Evolutionary conservation across 2,329 filamentous ascomycete genomes (phyloP), one percentile per base, ranked within the genome.

Genomic region (Calonectria honghensis): DNA sequence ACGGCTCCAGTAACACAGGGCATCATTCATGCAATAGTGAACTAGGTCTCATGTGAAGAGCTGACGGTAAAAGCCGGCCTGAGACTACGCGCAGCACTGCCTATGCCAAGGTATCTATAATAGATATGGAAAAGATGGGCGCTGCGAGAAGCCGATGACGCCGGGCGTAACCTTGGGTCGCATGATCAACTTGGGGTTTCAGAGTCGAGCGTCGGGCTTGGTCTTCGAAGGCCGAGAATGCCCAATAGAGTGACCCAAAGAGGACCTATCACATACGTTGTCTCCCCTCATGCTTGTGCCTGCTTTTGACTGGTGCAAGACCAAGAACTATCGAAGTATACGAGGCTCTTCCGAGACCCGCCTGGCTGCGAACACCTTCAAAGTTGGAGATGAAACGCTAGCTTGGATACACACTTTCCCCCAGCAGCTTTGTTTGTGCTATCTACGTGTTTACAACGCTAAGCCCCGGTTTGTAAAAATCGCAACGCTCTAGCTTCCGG

Each of bases 171-270:
- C 57, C 24, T 35, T 16, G 10, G 24, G 37, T 31, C n/a, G 37
- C 35, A 63, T 41, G 37, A 39, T 35, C 2, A 29, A 63, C 57
- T 41, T 20, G 57, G 27, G 7, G 57, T 63, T 63, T 63, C 57
- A 63, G 37, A 63, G 24, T n/a, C 24, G 14, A 41, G 16, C 24
- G 11, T 29, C 37, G 37, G 6, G 35, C 35, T 20, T 41, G 7
- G 4, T 41, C 29, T 63, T 63, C 6, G 57, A 63, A 31, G 29
- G 9, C 37, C 37, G 37, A 63, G 14, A 57, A 35, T n/a, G 9
- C 45, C n/a, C 45, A n/a, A 35, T 18, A 32, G 29, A 31, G 14
- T 20, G 57, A 18, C n/a, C 35, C 37, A 11, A 3, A 6, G 35
- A 29, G 32, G 10, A 41, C 35, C 35, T 14, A 29, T 63, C 27